These are phyloP conservation scores for Noccaea caerulescens DNA, from an alignment of 345 rosid genomes.

Conservation along the genomic window DNA sequence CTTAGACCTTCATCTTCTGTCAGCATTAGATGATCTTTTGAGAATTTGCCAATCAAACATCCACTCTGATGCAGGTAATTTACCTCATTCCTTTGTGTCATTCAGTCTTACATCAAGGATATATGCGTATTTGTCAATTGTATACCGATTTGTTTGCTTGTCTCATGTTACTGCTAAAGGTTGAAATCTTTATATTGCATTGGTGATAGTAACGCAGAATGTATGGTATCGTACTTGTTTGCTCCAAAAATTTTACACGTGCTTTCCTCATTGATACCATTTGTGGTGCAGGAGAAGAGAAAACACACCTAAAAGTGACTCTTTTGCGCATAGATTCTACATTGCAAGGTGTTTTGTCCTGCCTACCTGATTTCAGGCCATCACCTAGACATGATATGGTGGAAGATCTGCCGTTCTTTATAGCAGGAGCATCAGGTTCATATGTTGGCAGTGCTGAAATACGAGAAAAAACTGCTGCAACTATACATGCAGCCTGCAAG, in stretches of 20 bases:
- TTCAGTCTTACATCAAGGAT: constrained; percentile 24
- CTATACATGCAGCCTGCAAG: constrained; percentile 87
- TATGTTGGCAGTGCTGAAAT: constrained; percentile 79
- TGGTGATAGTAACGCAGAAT: constrained; percentile 11
- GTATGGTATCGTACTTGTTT: constrained; percentile 16
- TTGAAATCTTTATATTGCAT: constrained; percentile 23
- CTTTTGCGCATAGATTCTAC: constrained; percentile 95
- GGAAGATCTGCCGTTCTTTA: constrained; percentile 70
- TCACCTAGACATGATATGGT: constrained; percentile 65
- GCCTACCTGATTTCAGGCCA: constrained; percentile 98
- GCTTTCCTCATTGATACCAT: constrained; percentile 33
- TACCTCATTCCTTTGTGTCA: constrained; percentile 19
- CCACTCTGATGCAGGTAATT: constrained; percentile 82
- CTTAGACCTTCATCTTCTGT: constrained; percentile 77
- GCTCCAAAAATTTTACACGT: constrained; percentile 30
- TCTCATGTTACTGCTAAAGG: constrained; percentile 30
- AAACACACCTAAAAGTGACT: constrained; percentile 96
- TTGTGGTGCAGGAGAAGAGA: constrained; percentile 83
- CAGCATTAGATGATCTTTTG: constrained; percentile 86
- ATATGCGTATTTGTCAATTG: not conserved
- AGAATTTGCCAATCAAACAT: constrained; percentile 76
- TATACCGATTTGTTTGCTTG: constrained; percentile 9
- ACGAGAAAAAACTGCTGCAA: constrained; percentile 86
- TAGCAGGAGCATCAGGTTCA: constrained; percentile 96
- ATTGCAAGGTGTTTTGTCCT: constrained; percentile 95